Evolutionary conservation across 2,329 filamentous ascomycete species (phyloP).

Genomic region (Aspergillus sp.): DNA sequence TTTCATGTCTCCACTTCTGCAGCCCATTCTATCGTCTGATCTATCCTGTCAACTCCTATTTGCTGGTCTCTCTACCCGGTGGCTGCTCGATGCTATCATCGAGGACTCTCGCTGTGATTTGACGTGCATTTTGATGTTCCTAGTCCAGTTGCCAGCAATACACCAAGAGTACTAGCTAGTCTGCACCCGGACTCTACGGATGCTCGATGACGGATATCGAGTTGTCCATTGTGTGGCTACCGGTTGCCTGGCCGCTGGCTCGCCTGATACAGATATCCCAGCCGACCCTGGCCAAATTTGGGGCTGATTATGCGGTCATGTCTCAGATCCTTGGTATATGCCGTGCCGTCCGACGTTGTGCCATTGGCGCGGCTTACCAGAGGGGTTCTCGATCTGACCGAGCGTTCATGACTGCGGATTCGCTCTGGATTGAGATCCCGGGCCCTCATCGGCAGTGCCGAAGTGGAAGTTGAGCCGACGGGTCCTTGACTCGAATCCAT

Average conservation of each 20-base stretch:
- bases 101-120: conserved; percentile 1
- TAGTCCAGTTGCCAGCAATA: conserved; percentile 18
- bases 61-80: neutral
- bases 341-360: conserved; percentile 12
- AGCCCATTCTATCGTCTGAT: neutral
- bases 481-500: conserved; percentile 16
- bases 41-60: neutral
- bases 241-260: conserved; percentile 2
- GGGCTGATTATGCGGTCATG: conserved; percentile 14
- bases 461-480: conserved; percentile 10
- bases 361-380: conserved; percentile 17
- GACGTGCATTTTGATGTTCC: conserved; percentile 13
- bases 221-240: neutral
- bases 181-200: conserved; percentile 11
- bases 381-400: conserved; percentile 12
- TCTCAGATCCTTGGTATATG: conserved; percentile 12
- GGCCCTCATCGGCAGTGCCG: conserved; percentile 11
- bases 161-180: conserved; percentile 10
- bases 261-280: conserved; percentile 9
- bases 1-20: neutral
- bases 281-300: conserved; percentile 3
- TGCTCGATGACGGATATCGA: conserved; percentile 1
- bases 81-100: neutral
- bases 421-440: conserved; percentile 2
- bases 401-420: conserved; percentile 3